A percentile compares a stretch with the other conserved stretches of the same genome.
Conservation (phyloP, 1,284 basidiomycete genomes). For the Trametes versicolor region DNA sequence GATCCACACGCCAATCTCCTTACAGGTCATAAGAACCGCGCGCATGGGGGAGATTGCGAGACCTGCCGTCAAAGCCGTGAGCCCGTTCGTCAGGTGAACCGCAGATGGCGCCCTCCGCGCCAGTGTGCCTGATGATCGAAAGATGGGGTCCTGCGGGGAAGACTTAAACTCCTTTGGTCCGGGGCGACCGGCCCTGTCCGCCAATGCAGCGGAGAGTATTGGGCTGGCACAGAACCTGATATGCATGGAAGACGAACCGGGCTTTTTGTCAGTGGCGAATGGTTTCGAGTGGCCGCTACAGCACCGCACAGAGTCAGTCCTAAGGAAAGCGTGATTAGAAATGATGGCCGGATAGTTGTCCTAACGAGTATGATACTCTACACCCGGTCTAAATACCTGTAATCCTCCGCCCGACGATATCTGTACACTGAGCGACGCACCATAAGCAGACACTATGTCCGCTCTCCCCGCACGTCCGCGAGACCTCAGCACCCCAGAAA, state of each 20-base stretch:
- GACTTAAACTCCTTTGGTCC: background rate
- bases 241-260: too few relatives aligned
- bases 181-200: background rate
- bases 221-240: background rate
- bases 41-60: background rate
- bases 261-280: too few relatives aligned
- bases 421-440: constrained; percentile 4
- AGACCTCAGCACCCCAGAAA: constrained; percentile 47
- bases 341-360: background rate
- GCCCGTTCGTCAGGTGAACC: constrained; percentile 1
- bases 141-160: background rate
- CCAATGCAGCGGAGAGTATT: background rate
- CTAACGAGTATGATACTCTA: constrained; percentile 12
- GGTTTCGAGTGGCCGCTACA: background rate
- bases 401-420: background rate
- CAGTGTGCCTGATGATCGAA: constrained; percentile 1
- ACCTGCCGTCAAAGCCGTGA: background rate
- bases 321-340: background rate
- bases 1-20: constrained; percentile 1
- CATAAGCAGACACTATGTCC: background rate
- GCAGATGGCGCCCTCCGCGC: background rate
- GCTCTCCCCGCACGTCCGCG: background rate
- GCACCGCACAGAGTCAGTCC: background rate
- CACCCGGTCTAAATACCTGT: constrained; percentile 4
- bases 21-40: constrained; percentile 12